phyloP scores from a whole-genome alignment of 345 rosid species.

The Anastatica hierochuntica region DNA sequence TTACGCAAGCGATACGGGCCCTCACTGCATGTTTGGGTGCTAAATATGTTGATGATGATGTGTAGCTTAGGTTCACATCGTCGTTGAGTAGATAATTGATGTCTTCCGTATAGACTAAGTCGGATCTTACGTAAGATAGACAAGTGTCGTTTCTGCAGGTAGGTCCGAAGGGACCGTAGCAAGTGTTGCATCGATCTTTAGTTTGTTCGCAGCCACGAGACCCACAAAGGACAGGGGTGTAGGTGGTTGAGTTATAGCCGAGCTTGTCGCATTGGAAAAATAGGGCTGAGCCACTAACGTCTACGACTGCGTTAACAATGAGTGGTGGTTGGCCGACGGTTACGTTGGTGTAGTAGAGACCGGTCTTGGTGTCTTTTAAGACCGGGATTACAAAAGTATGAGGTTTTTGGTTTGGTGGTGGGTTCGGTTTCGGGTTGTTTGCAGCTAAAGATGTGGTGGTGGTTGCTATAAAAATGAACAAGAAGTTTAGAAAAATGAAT shows the following conservation, averaged over 20 bases:
- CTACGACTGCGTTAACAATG: slow-evolving; percentile 32
- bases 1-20: slow-evolving; percentile 11
- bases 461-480: neutral
- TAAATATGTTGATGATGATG: neutral
- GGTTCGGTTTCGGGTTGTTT: neutral
- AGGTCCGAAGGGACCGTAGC: slow-evolving; percentile 16
- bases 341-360: too few relatives aligned
- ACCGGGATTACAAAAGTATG: neutral
- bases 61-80: slow-evolving; percentile 11
- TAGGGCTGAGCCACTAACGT: neutral
- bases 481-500: neutral
- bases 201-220: slow-evolving; percentile 26
- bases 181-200: slow-evolving; percentile 9
- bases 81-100: slow-evolving; percentile 14
- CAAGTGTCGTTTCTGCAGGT: too few relatives aligned
- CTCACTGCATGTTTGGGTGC: neutral
- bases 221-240: too few relatives aligned
- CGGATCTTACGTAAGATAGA: neutral
- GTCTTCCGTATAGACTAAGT: slow-evolving; percentile 8
- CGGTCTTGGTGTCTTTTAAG: too few relatives aligned
- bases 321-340: neutral
- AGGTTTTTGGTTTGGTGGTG: neutral
- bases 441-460: neutral
- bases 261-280: slow-evolving; percentile 36
- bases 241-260: too few relatives aligned